Evolutionary conservation across 1,139 yeast species (phyloP), one percentile per base, ranked within the genome.

Genomic region (Petasospora fabianii): DNA sequence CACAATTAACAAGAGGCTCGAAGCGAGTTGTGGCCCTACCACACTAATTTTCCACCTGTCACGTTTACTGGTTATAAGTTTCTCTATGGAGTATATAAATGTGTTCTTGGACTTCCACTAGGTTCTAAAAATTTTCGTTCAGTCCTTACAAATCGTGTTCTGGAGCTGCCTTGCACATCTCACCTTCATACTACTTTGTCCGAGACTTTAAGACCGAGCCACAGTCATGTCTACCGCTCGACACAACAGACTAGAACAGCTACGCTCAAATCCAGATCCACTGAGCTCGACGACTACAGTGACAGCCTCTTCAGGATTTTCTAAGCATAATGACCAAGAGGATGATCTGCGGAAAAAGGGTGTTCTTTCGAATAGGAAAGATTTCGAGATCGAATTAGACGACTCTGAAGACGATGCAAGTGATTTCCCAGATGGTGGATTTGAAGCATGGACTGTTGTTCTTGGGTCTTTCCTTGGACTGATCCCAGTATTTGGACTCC

Each of bases 391-490:
- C 6, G 35, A 38, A 20, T 26, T 19, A 7, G 37, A 30, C 19
- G 75, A 35, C 12, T 35, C 41, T 11, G 56, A 52, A 10, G 55
- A 49, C n/a, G 55, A 48, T 13, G 47, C 37, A 6, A 41, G 40
- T 15, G 53, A 49, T 3, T 52, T 50, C 33, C 56, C 56, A 6
- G 56, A 52, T 29, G 54, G 54, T 14, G 54, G 56, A 0, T 7
- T 47, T 0, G 31, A 31, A 16, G 51, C 56, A 1, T 49, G 49
- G 45, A 11, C 31, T 3, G 54, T 52, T 4, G 51, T 51, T 55
- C 18, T 78, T 3, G 90, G 88, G 0, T 72, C 83, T 1, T 79
- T 79, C 46, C 53, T 80, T 39, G 92, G 90, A 0, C 56, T 81
- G 32, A 62, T 78, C 16, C 77, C 81, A 3, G 77, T 71, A 19